A percentile compares a stretch with the other conserved stretches of the same genome.
phyloP scores from a whole-genome alignment of 345 rosid genomes.

The Pelargonium nanum region DNA sequence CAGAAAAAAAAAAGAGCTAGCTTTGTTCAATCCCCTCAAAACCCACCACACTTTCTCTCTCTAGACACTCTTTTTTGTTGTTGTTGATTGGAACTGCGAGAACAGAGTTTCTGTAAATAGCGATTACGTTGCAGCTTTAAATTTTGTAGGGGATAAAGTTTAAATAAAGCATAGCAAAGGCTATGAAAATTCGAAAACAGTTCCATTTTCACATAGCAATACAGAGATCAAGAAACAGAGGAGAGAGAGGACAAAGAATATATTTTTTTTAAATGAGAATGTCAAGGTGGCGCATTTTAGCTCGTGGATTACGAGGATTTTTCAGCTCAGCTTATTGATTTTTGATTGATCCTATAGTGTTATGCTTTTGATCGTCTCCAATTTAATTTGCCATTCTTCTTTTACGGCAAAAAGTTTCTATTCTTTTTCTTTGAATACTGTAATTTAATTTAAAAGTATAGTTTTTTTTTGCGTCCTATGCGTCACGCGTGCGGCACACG shows the following conservation, averaged over 20 bases:
- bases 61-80: conserved; percentile 12
- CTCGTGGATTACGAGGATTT: conserved; percentile 34
- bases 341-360: not conserved
- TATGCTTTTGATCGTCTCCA: not conserved
- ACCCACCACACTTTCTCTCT: conserved; percentile 6
- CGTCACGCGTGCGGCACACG: conserved; percentile 59
- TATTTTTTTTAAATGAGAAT: conserved; percentile 12
- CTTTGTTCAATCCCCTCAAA: too few relatives aligned
- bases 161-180: conserved; percentile 24
- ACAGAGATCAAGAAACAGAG: not conserved
- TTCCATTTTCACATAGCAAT: not conserved
- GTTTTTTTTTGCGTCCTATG: conserved; percentile 20
- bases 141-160: conserved; percentile 14
- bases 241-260: not conserved
- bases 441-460: not conserved
- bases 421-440: too few relatives aligned
- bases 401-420: not conserved
- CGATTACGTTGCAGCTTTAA: conserved; percentile 81
- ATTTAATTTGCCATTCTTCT: conserved; percentile 12
- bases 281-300: conserved; percentile 36
- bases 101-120: conserved; percentile 50
- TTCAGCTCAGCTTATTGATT: not conserved
- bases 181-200: conserved; percentile 43
- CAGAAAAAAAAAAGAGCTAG: too few relatives aligned
- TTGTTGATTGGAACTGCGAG: conserved; percentile 32